Evolutionary conservation across 176 grass and related monocot genomes (phyloP).

Genomic region (Cenchrus fungigraminus): DNA sequence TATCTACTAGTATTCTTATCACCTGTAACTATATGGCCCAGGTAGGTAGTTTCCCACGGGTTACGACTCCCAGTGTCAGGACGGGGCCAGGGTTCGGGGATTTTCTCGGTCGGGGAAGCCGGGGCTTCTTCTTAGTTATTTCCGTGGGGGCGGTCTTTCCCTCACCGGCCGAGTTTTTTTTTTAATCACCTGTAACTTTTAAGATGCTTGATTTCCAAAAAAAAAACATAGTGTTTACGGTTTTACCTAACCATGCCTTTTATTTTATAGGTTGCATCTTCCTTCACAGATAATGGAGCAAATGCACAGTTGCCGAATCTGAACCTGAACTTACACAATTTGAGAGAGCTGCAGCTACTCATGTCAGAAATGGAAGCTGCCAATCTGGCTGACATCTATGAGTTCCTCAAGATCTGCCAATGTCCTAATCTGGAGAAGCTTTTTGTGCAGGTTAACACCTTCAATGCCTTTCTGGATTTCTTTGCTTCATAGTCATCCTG

Average conservation of each 20-base stretch:
- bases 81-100: too few species aligned
- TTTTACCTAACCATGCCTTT: not conserved
- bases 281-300: not conserved
- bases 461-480: not conserved
- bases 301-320: not conserved
- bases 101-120: too few species aligned
- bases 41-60: too few species aligned
- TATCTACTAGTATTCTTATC: too few species aligned
- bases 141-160: too few species aligned
- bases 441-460: slow-evolving; percentile 62
- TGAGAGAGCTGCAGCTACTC: slow-evolving; percentile 65
- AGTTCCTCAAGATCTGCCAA: slow-evolving; percentile 52
- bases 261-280: not conserved
- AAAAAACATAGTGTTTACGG: too few species aligned
- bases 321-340: slow-evolving; percentile 39
- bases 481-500: not conserved
- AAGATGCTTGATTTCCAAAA: too few species aligned
- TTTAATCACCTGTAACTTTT: too few species aligned
- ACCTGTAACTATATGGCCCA: too few species aligned
- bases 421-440: slow-evolving; percentile 54
- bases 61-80: too few species aligned
- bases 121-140: too few species aligned
- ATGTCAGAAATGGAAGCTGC: slow-evolving; percentile 48
- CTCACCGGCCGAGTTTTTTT: too few species aligned
- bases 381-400: slow-evolving; percentile 51